Evolutionary conservation across 306 rosid genomes (phyloP), one percentile per base, ranked within the genome.

Genomic region (Crataegus laevigata): DNA sequence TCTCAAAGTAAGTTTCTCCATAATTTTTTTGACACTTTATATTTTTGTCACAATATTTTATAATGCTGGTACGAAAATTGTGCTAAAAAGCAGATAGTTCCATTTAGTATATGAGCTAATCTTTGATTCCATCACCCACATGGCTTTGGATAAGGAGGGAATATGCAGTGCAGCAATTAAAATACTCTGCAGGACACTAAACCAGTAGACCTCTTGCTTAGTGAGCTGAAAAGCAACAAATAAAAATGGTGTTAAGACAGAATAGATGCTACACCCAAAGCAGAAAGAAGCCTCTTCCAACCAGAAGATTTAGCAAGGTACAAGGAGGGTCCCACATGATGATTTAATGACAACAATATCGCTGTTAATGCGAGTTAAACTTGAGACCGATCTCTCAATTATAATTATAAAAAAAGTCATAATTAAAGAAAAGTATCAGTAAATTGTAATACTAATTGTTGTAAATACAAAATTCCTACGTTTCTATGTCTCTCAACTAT

Each of bases 321-420:
- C 68, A 55, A 73, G 67, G 61, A 11, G 83, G 87, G 87, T 69
- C 88, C 86, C 88, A 85, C n/a, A n/a, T n/a, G n/a, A n/a, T n/a
- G n/a, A n/a, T n/a, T n/a, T n/a, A n/a, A n/a, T n/a, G n/a, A n/a
- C n/a, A n/a, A n/a, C n/a, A n/a, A n/a, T 29, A 4, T 58, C 45
- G 0, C 5, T 5, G 14, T 12, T 43, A 43, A 43, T 43, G 6
- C 1, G 51, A 45, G 2, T 13, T 45, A 17, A 45, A 14, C 7
- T 45, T 38, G 3, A 38, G 0, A 36, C 3, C 11, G 0, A 10
- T 3, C 1, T 38, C 5, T 38, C 3, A 5, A 0, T 38, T 8
- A 38, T 10, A 38, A 38, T 9, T 9, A 40, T n/a, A n/a, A n/a
- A n/a, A n/a, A n/a, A n/a, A 5, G 0, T 38, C 2, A 38, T 10